Evolutionary conservation across 2,329 filamentous ascomycete genomes (phyloP).

Genomic region (Amesomyces nigricolor): DNA sequence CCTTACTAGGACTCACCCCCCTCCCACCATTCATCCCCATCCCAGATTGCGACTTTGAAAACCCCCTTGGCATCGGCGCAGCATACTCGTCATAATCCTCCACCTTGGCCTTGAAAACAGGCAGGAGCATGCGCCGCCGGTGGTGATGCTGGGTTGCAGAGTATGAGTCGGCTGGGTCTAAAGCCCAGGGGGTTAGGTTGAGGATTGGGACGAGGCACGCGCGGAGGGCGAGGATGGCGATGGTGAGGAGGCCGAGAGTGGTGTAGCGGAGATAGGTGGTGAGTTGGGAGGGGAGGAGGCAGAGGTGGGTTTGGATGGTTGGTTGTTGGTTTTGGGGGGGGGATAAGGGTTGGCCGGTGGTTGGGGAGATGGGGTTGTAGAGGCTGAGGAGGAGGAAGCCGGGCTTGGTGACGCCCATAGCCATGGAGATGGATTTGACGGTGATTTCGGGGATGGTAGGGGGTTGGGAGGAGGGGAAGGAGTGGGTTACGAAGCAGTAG

Average conservation of each 20-base stretch:
- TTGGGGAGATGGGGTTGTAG: constrained; percentile 77
- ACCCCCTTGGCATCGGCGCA: constrained; percentile 26
- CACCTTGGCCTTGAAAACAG: constrained; percentile 49
- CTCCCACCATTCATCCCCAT: not conserved
- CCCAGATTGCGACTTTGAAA: constrained; percentile 5
- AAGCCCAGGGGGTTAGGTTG: constrained; percentile 48
- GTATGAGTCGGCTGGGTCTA: constrained; percentile 36
- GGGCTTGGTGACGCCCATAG: constrained; percentile 85
- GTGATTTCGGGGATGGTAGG: constrained; percentile 74
- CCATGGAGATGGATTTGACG: constrained; percentile 91
- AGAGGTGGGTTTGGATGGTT: constrained; percentile 84
- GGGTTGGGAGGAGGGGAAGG: constrained; percentile 58
- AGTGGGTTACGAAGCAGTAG: constrained; percentile 86
- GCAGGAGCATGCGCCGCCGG: constrained; percentile 32
- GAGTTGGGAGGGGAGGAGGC: constrained; percentile 83
- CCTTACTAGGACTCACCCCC: constrained; percentile 26
- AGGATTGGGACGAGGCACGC: constrained; percentile 54
- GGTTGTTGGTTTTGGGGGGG: constrained; percentile 34
- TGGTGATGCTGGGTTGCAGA: not conserved
- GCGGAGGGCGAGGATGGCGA: constrained; percentile 47
- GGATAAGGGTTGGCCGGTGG: constrained; percentile 43
- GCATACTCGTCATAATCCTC: constrained; percentile 40
- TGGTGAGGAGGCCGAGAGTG: constrained; percentile 50
- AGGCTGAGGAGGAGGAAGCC: constrained; percentile 85
- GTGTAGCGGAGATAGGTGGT: constrained; percentile 77